Evolutionary conservation across 2,329 filamentous ascomycete genomes (phyloP).

Genomic region (Cladobotryum protrusum): DNA sequence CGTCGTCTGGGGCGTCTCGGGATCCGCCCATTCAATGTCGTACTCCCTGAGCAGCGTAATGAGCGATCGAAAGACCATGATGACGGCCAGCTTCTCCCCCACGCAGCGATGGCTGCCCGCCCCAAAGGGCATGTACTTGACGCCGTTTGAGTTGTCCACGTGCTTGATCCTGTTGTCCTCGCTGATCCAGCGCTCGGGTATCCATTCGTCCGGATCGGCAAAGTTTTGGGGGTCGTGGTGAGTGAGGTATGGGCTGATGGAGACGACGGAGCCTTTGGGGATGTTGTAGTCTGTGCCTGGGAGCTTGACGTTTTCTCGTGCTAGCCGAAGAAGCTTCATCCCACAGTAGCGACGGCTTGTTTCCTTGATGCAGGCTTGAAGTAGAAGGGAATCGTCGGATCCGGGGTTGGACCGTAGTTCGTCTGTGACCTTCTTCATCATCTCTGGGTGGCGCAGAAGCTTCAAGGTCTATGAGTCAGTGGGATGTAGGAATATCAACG

Average conservation of each 20-base stretch:
- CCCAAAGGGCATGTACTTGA: conserved; percentile 8
- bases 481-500: too few relatives aligned
- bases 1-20: background rate
- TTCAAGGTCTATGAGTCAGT: background rate
- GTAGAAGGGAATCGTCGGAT: conserved; percentile 4
- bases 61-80: conserved; percentile 9
- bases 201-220: conserved; percentile 11
- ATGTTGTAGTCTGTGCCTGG: conserved; percentile 5
- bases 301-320: conserved; percentile 3
- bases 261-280: conserved; percentile 12
- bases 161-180: conserved; percentile 2
- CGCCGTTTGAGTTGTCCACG: background rate
- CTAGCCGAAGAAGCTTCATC: conserved; percentile 6
- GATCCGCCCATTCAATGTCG: conserved; percentile 13
- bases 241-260: conserved; percentile 12
- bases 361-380: conserved; percentile 17
- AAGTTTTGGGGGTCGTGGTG: conserved; percentile 13
- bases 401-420: conserved; percentile 12
- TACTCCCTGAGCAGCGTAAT: conserved; percentile 14
- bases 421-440: conserved; percentile 11
- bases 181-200: conserved; percentile 16
- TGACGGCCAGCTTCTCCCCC: conserved; percentile 12
- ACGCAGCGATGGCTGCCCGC: conserved; percentile 6
- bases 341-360: conserved; percentile 14
- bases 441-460: conserved; percentile 14